phyloP scores from a whole-genome alignment of 768 basidiomycete species.

The Pisolithus microcarpus region DNA sequence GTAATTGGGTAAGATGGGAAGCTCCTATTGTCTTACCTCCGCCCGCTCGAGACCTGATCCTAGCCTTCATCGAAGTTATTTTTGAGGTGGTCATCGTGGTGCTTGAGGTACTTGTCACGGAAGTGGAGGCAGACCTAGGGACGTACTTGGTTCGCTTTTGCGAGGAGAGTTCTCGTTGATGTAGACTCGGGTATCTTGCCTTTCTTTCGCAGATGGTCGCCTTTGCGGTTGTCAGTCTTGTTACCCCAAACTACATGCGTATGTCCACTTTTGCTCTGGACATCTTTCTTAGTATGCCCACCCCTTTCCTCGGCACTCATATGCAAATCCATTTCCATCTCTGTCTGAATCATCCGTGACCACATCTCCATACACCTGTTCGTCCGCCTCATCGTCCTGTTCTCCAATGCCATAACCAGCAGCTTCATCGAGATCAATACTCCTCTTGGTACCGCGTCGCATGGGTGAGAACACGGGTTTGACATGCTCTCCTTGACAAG shows the following conservation, averaged over 20 bases:
- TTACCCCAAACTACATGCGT: too few species aligned
- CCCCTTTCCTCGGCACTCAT: too few species aligned
- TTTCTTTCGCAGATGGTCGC: too few species aligned
- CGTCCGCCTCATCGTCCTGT: background rate
- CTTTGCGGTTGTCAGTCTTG: too few species aligned
- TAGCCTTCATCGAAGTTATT: too few species aligned
- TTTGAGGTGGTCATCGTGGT: background rate
- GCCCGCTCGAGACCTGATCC: too few species aligned
- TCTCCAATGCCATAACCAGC: background rate
- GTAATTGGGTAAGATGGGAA: constrained; percentile 14
- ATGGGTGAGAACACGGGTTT: constrained; percentile 31
- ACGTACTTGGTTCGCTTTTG: constrained; percentile 21
- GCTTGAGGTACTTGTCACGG: too few species aligned
- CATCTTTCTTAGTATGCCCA: too few species aligned
- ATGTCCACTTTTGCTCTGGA: too few species aligned
- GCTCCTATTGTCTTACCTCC: constrained; percentile 8
- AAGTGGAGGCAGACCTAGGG: constrained; percentile 7
- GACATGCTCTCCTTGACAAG: constrained; percentile 4
- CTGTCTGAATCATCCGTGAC: too few species aligned
- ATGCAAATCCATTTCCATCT: too few species aligned
- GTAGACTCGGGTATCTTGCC: too few species aligned
- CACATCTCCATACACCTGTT: background rate
- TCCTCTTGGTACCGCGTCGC: constrained; percentile 44
- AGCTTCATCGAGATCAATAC: constrained; percentile 17
- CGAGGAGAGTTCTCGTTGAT: constrained; percentile 11